Percentiles rank a stretch among this genome's conserved stretches.
Evolutionary conservation across 2,329 filamentous ascomycete species (phyloP).

Genomic region (Colletotrichum kahawae): DNA sequence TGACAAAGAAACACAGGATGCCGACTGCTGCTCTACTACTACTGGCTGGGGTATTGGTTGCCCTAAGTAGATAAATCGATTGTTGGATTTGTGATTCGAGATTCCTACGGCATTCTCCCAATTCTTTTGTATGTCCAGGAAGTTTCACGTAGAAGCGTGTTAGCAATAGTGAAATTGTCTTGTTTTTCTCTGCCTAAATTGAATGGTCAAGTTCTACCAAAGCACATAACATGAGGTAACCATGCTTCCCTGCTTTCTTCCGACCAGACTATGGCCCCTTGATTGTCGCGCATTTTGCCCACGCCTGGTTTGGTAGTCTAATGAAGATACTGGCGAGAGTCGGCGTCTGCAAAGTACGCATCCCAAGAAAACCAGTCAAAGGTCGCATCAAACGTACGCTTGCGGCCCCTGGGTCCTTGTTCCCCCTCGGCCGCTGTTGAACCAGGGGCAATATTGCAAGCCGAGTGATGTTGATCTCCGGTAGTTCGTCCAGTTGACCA

Average conservation of each 20-base stretch:
- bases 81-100: background rate
- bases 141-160: background rate
- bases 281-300: background rate
- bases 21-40: background rate
- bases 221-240: no score
- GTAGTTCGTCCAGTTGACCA: background rate
- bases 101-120: background rate
- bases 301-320: background rate
- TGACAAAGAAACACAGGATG: background rate
- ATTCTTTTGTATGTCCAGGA: background rate
- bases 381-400: background rate
- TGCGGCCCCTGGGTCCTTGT: background rate
- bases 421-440: no score
- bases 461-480: background rate
- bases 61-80: background rate
- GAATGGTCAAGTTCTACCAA: no score
- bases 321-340: background rate
- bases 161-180: background rate
- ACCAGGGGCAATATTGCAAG: background rate
- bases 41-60: background rate
- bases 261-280: no score
- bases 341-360: background rate
- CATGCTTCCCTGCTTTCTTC: no score
- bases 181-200: fast-evolving
- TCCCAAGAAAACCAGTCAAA: slow-evolving; percentile 14